These are phyloP conservation scores for Setaria italica DNA, from an alignment of 202 grass and related monocot genomes.

Conservation along the genomic window DNA sequence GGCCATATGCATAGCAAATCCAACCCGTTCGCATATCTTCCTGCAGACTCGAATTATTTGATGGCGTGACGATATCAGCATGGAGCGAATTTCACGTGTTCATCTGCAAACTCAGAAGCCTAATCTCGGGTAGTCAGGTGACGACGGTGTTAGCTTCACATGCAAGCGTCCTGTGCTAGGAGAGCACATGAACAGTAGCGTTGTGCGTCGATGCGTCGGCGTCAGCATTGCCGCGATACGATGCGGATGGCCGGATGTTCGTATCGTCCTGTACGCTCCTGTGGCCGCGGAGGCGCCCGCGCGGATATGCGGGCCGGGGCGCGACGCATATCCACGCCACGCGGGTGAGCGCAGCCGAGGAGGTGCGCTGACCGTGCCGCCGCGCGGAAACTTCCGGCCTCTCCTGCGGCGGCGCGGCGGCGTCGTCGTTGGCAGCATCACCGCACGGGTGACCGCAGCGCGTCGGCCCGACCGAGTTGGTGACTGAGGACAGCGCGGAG, in stretches of 20 bases:
- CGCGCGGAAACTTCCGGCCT: constrained; percentile 9
- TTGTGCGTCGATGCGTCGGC: not conserved
- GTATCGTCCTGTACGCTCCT: not conserved
- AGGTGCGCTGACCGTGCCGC: not conserved
- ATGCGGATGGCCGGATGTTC: not conserved
- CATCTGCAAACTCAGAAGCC: not conserved
- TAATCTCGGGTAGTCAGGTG: not conserved
- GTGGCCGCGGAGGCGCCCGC: not conserved
- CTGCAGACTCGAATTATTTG: not conserved
- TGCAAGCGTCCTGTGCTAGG: not conserved
- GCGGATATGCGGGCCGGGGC: constrained; percentile 2
- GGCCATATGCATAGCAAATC: not conserved
- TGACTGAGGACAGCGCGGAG: constrained; percentile 25
- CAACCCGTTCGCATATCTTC: not conserved
- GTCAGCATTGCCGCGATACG: not conserved
- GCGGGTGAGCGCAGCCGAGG: not conserved
- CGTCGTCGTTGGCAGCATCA: not conserved
- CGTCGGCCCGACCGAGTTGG: not conserved
- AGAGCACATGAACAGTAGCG: not conserved
- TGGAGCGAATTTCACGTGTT: not conserved
- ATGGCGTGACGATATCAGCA: not conserved
- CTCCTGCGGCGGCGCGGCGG: constrained; percentile 16
- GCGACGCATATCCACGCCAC: constrained; percentile 34
- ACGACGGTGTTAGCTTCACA: not conserved
- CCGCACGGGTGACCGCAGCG: constrained; percentile 7